Evolutionary conservation across 2,329 filamentous ascomycete genomes (phyloP).

Genomic region (Microcyclospora tardicrescens): DNA sequence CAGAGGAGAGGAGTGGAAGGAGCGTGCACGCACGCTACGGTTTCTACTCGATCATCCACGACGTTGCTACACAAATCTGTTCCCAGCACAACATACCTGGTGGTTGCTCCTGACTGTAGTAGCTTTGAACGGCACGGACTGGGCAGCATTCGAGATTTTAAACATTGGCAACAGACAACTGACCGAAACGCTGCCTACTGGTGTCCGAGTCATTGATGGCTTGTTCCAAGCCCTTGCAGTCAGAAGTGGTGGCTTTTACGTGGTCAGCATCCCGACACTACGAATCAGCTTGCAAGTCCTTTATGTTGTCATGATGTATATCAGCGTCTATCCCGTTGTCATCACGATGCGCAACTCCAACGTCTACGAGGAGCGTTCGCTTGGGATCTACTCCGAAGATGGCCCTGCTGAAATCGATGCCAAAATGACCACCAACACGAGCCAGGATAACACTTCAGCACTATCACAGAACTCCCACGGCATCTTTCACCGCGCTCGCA

Average conservation of each 20-base stretch:
- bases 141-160: constrained; percentile 38
- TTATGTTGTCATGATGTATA: constrained; percentile 54
- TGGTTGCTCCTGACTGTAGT: constrained; percentile 40
- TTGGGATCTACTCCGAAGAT: constrained; percentile 44
- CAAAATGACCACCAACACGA: neutral
- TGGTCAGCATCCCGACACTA: constrained; percentile 34
- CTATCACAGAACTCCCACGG: constrained; percentile 1
- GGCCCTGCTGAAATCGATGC: constrained; percentile 1
- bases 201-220: constrained; percentile 40
- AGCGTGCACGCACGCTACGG: constrained; percentile 31
- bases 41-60: constrained; percentile 52
- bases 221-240: constrained; percentile 46
- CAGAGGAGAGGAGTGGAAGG: constrained; percentile 23
- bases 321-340: constrained; percentile 47
- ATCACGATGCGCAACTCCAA: constrained; percentile 49
- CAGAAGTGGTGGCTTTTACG: constrained; percentile 37
- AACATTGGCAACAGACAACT: constrained; percentile 44
- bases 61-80: constrained; percentile 50
- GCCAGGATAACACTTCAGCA: neutral
- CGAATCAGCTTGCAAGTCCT: constrained; percentile 45
- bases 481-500: constrained; percentile 5
- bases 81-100: constrained; percentile 48
- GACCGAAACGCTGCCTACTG: constrained; percentile 28
- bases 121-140: constrained; percentile 42
- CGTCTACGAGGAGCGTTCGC: constrained; percentile 48